Base-by-base conservation (phyloP, 495 filamentous ascomycete species). In the Penicillium waksmanii region DNA sequence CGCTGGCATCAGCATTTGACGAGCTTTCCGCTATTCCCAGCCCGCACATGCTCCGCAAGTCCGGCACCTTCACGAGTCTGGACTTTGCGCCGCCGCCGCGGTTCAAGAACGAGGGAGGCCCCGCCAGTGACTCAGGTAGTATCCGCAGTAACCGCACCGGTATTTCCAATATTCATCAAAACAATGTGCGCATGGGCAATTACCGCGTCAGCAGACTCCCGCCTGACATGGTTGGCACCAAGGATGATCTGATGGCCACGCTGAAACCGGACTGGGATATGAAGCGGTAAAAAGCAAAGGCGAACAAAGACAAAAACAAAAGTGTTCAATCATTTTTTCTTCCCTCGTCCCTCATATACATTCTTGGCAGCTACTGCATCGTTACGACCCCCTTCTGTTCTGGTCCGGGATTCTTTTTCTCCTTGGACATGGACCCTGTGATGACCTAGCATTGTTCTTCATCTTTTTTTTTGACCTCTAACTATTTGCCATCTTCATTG, bases 51-150 rank as follows among this genome's bases (percentile, higher is more conserved):
- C 85, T 98, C 53, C 88, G 92, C 63, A 97, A 95, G 70, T 97
- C 93, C 3, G 84, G 88, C 63, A 91, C 92, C 5, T 98, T 91
- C 70, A 96, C 93, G 3, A 88, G 78, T 11, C 84, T 98, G 31
- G 96, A 98, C 76, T 98, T 98, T 72, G 93, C 93, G n/a, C 93
- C 94, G 25, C 94, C 92, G 42, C 86, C 88, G 53, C 89, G 90
- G 53, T 94, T 96, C 75, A 89, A 83, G 72, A 89, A 89, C 62
- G 75, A 74, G 51, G 91, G 92, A 49, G 91, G 92, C 51, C 77
- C 74, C 54, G 80, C 70, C 48, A 97, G 92, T 66, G 95, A 98
- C 61, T 83, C 92, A 0, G 95, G 94, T 57, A 96, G 91, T 67
- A 92, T 97, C 64, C 89, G 89, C 65, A 96, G 91, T 77, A 91